Percentiles rank a stretch among this genome's conserved stretches.
These are phyloP conservation scores for Linum trigynum DNA, from an alignment of 345 rosid genomes.

Conservation along the genomic window DNA sequence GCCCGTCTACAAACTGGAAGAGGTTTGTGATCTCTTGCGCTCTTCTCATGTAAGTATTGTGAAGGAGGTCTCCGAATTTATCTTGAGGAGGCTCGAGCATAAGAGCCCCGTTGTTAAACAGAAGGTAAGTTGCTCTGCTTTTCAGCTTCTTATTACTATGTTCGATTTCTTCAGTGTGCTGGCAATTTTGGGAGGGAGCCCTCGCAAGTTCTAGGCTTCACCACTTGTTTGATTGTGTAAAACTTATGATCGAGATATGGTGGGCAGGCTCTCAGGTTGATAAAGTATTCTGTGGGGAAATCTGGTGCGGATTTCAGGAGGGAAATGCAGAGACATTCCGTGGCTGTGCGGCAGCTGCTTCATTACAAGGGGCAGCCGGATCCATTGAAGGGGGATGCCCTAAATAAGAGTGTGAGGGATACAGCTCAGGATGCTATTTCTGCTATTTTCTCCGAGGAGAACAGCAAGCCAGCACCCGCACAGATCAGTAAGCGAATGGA, in stretches of 20 bases:
- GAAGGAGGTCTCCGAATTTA: slow-evolving; percentile 77
- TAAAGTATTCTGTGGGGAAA: slow-evolving; percentile 78
- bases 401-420: slow-evolving; percentile 86
- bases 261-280: slow-evolving; percentile 72
- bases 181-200: not conserved
- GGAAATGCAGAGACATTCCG: slow-evolving; percentile 91
- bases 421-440: slow-evolving; percentile 77
- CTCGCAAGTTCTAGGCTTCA: too few species aligned
- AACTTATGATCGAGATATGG: slow-evolving; percentile 1
- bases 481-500: slow-evolving; percentile 62
- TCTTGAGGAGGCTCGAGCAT: slow-evolving; percentile 81
- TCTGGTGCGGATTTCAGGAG: slow-evolving; percentile 85
- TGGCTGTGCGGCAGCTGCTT: slow-evolving; percentile 65
- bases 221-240: not conserved
- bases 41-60: slow-evolving; percentile 77
- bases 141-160: not conserved
- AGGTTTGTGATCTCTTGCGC: slow-evolving; percentile 80
- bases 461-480: slow-evolving; percentile 45
- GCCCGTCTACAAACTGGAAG: slow-evolving; percentile 96
- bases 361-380: slow-evolving; percentile 84
- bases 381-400: slow-evolving; percentile 89
- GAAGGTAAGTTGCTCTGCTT: slow-evolving; percentile 42
- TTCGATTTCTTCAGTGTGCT: not conserved
- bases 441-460: slow-evolving; percentile 76
- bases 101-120: slow-evolving; percentile 90